Base-by-base conservation (phyloP, 129 eudicot genomes). In the Helianthus annuus region DNA sequence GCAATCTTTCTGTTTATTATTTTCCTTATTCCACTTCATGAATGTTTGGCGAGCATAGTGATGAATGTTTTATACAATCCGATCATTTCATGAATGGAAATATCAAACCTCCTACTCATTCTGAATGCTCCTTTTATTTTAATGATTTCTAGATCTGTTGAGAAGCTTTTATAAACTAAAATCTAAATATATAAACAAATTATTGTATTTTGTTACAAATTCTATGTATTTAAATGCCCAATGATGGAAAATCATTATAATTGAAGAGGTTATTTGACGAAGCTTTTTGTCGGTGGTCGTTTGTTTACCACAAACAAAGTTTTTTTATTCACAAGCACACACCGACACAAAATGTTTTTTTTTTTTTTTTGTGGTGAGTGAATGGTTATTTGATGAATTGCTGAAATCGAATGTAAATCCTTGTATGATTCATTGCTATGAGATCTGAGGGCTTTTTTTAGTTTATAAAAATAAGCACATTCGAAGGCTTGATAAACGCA, bases 91-190 rank as follows among this genome's bases (percentile, higher is more conserved):
- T 82, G 84, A 85, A 75, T 67, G 83, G 84, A 85, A 85, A 32
- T 57, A 66, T 22, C 55, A 78, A 81, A 70, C 85, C 90, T 85
- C 87, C 90, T 82, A 82, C 85, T 85, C 90, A 82, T 85, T 79
- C 85, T 86, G 85, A 86, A 85, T 85, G 68, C 7, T 75, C 68
- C 51, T 8, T 19, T 6, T 44, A 24, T 15, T 27, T 13, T 11
- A 11, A 40, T 22, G 2, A 6, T 39, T 14, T 4, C 5, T 4
- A 12, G 36, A 3, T 6, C 55, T 14, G 55, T 11, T 49, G 6
- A 49, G 3, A 1, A 27, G 32, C 3, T 27, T 27, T 27, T 27
- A 27, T 27, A 1, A 27, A 27, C 32, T 27, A 2, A 27, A 27
- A 27, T 27, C 32, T 27, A 27, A 27, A 1, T 27, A 2, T 27